phyloP scores from a whole-genome alignment of 441 rosid species.

The Populus tomentosa region DNA sequence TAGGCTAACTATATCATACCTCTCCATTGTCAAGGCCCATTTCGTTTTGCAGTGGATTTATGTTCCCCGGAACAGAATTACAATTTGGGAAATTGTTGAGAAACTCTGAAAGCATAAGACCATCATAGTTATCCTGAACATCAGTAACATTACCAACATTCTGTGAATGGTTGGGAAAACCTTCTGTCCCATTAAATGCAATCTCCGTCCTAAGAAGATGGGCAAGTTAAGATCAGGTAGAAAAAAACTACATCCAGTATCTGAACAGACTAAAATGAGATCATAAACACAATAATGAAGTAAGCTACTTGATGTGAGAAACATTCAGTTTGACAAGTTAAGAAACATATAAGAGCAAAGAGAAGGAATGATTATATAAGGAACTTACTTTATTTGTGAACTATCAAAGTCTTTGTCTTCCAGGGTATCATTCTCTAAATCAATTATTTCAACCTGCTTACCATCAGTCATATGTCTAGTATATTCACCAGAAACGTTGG shows the following conservation, averaged over 20 bases:
- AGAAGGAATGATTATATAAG: not conserved
- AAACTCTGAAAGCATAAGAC: slow-evolving; percentile 67
- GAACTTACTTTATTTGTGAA: slow-evolving; percentile 56
- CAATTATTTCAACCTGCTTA: slow-evolving; percentile 85
- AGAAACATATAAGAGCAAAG: not conserved
- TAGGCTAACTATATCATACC: slow-evolving; percentile 38
- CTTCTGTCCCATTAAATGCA: slow-evolving; percentile 37
- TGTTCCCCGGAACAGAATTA: slow-evolving; percentile 45
- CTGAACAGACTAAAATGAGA: not conserved
- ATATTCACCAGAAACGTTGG: slow-evolving; percentile 49
- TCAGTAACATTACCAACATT: slow-evolving; percentile 40
- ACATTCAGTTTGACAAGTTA: not conserved
- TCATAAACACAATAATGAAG: not conserved
- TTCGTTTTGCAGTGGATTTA: slow-evolving; percentile 45
- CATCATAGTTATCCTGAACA: slow-evolving; percentile 50
- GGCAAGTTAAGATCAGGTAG: slow-evolving; percentile 8
- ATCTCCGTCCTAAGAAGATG: slow-evolving; percentile 51
- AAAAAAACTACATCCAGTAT: not conserved
- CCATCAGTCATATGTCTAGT: slow-evolving; percentile 41
- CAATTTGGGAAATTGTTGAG: slow-evolving; percentile 49
- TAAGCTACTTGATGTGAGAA: not conserved
- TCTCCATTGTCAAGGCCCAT: slow-evolving; percentile 60
- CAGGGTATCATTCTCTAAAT: slow-evolving; percentile 68
- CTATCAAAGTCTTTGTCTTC: slow-evolving; percentile 51
- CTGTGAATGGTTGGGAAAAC: slow-evolving; percentile 28